Conservation (phyloP, 192 early-diverging fungal species). For the Backusella liffmaniae region DNA sequence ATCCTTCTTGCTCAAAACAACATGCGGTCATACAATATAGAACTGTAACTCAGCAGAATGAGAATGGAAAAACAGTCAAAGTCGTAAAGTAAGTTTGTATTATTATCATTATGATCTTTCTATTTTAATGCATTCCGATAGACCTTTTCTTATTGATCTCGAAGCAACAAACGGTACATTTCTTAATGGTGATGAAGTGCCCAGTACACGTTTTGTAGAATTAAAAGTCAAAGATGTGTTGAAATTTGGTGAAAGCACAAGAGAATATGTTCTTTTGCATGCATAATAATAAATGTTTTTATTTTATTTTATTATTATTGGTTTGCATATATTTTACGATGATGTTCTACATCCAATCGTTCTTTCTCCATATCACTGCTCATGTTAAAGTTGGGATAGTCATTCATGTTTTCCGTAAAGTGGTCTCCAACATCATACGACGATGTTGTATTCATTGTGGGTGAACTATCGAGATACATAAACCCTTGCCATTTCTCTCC, state of each 20-base stretch:
- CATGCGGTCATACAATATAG: slow-evolving; percentile 93
- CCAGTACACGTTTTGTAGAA: slow-evolving; percentile 80
- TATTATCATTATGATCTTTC: neutral
- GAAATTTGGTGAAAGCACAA: slow-evolving; percentile 86
- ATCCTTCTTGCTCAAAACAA: slow-evolving; percentile 93
- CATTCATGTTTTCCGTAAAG: neutral
- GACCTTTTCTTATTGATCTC: slow-evolving; percentile 93
- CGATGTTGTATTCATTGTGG: neutral
- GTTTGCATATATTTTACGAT: neutral
- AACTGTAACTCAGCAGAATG: slow-evolving; percentile 48
- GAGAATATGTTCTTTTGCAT: slow-evolving; percentile 90
- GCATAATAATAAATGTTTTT: neutral
- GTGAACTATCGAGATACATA: slow-evolving; percentile 11
- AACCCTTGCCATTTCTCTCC: slow-evolving; percentile 9
- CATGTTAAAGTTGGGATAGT: neutral
- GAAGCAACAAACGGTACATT: slow-evolving; percentile 90
- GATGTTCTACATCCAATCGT: neutral
- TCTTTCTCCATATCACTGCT: neutral
- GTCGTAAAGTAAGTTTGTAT: slow-evolving; percentile 54
- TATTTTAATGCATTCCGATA: slow-evolving; percentile 24
- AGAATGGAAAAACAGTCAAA: slow-evolving; percentile 40
- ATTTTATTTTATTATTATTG: neutral
- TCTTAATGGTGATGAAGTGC: slow-evolving; percentile 78
- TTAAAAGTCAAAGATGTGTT: slow-evolving; percentile 80
- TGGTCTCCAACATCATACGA: neutral